Evolutionary conservation across 495 filamentous ascomycete species (phyloP).

Genomic region (Hypoxylon fragiforme): DNA sequence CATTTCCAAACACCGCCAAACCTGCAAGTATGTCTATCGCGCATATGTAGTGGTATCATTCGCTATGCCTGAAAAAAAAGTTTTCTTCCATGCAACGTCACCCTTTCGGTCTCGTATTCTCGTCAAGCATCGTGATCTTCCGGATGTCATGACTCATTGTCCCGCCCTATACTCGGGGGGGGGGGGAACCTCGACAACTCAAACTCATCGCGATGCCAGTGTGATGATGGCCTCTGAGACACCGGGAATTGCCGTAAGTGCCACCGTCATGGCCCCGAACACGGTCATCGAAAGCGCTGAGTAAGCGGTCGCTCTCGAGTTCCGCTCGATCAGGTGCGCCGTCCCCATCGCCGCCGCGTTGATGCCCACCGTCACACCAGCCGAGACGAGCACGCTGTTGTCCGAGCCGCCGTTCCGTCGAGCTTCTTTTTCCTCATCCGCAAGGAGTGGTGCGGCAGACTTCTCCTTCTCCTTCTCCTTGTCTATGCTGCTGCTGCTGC

Average conservation of each 20-base stretch:
- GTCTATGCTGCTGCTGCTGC: slow-evolving; percentile 2
- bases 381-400: slow-evolving; percentile 41
- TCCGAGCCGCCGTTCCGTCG: slow-evolving; percentile 15
- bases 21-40: slow-evolving; percentile 6
- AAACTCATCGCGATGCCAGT: slow-evolving; percentile 9
- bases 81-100: slow-evolving; percentile 9
- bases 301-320: slow-evolving; percentile 51
- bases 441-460: too few relatives aligned
- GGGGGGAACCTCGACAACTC: not conserved
- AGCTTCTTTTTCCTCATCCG: not conserved
- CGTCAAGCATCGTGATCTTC: slow-evolving; percentile 10
- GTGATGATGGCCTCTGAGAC: slow-evolving; percentile 10
- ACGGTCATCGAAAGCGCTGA: slow-evolving; percentile 54
- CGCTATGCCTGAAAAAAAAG: slow-evolving; percentile 22
- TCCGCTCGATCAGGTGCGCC: slow-evolving; percentile 49
- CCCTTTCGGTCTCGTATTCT: slow-evolving; percentile 10
- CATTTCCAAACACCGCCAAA: not conserved
- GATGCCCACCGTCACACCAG: slow-evolving; percentile 51
- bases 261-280: slow-evolving; percentile 52
- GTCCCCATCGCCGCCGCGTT: slow-evolving; percentile 57
- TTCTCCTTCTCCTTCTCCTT: too few relatives aligned
- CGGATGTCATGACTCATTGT: too few relatives aligned
- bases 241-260: slow-evolving; percentile 40
- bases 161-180: not conserved
- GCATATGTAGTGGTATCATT: slow-evolving; percentile 24